Percentiles rank a stretch among this genome's conserved stretches.
Evolutionary conservation across 2,329 filamentous ascomycete genomes (phyloP).

Genomic region (Claviceps monticola): DNA sequence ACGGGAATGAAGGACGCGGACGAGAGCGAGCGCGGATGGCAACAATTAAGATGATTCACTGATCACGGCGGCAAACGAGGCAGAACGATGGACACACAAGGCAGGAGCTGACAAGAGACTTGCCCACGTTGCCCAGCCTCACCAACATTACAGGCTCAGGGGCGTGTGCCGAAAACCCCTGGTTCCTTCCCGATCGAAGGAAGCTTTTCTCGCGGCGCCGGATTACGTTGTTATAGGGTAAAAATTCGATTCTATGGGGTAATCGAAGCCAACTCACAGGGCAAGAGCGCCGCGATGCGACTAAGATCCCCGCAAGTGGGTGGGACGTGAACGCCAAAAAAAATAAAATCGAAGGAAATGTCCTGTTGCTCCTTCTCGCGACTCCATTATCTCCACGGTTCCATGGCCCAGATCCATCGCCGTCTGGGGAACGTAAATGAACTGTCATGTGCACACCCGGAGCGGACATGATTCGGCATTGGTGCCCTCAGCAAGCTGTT

Average conservation of each 20-base stretch:
- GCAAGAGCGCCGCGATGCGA: constrained; percentile 7
- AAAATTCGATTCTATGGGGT: constrained; percentile 10
- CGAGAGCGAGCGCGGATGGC: not conserved
- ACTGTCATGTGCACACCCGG: too few relatives aligned
- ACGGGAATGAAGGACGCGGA: constrained; percentile 3
- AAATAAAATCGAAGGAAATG: not conserved
- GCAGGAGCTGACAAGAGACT: constrained; percentile 1
- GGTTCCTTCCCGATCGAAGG: not conserved
- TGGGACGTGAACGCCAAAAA: not conserved
- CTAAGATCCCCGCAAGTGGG: not conserved
- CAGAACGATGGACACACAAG: not conserved
- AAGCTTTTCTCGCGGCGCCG: constrained; percentile 3
- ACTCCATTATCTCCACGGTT: not conserved
- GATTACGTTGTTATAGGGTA: constrained; percentile 20
- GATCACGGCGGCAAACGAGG: not conserved
- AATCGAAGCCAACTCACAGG: constrained; percentile 8
- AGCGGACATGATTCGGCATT: constrained; percentile 3
- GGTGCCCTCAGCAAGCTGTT: not conserved
- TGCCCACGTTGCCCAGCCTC: not conserved
- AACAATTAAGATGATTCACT: too few relatives aligned
- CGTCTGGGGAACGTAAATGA: not conserved
- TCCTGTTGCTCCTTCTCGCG: not conserved
- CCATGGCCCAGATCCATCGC: not conserved
- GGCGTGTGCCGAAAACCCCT: too few relatives aligned
- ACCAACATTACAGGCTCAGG: not conserved